Evolutionary conservation across 2,329 filamentous ascomycete genomes (phyloP).

Genomic region (Arthrobotrys musiformis): DNA sequence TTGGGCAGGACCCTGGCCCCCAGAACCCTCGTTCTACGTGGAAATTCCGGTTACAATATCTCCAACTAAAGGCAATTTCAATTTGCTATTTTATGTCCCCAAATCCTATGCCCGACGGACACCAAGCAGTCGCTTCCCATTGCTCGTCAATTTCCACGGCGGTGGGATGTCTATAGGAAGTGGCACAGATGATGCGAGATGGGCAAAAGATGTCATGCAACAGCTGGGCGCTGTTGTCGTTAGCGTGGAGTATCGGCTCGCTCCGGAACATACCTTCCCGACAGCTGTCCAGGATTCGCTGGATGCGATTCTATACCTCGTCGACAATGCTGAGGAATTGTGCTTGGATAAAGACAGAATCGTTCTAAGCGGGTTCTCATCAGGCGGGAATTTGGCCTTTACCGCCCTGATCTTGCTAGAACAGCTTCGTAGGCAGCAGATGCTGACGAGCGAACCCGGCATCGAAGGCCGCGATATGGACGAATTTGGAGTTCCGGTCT

Average conservation of each 20-base stretch:
- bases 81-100: slow-evolving; percentile 51
- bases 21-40: slow-evolving; percentile 50
- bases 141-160: slow-evolving; percentile 74
- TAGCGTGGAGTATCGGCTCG: slow-evolving; percentile 74
- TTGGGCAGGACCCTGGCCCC: slow-evolving; percentile 53
- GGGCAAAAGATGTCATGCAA: slow-evolving; percentile 68
- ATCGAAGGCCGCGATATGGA: neutral
- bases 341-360: slow-evolving; percentile 70
- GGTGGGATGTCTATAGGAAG: slow-evolving; percentile 74
- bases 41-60: slow-evolving; percentile 53
- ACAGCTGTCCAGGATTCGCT: slow-evolving; percentile 74
- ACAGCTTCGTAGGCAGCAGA: slow-evolving; percentile 57
- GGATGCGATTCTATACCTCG: slow-evolving; percentile 72
- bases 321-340: slow-evolving; percentile 69
- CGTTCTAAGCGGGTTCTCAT: slow-evolving; percentile 73
- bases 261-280: slow-evolving; percentile 73
- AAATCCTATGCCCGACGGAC: slow-evolving; percentile 42
- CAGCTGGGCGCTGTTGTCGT: slow-evolving; percentile 70
- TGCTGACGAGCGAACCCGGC: neutral
- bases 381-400: slow-evolving; percentile 67
- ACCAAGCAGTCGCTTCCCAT: slow-evolving; percentile 63
- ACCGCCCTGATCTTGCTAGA: slow-evolving; percentile 60
- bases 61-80: slow-evolving; percentile 46
- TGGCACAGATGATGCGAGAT: slow-evolving; percentile 73
- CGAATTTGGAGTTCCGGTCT: slow-evolving; percentile 47